Percentiles rank a stretch among this genome's conserved stretches.
phyloP scores from a whole-genome alignment of 2,329 filamentous ascomycete species.

The Phoma sp. region DNA sequence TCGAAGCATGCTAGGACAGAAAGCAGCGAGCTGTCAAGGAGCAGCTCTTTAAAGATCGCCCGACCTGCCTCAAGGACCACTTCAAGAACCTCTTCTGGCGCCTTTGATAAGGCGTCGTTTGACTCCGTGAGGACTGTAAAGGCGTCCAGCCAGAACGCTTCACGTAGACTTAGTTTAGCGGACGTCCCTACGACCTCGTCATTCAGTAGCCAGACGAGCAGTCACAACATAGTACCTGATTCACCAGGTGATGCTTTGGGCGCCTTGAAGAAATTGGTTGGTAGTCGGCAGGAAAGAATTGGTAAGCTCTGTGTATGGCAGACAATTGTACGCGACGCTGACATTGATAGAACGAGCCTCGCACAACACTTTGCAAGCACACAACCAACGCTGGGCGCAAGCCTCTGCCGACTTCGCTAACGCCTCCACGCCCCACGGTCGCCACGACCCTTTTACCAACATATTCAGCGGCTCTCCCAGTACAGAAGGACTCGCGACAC shows the following conservation, averaged over 20 bases:
- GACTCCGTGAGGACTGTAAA: constrained; percentile 37
- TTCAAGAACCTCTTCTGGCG: constrained; percentile 24
- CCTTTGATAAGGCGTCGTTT: constrained; percentile 44
- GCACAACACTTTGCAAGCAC: constrained; percentile 50
- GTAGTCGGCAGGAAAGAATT: constrained; percentile 44
- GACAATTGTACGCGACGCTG: neutral
- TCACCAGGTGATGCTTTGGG: constrained; percentile 50
- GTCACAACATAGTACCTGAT: constrained; percentile 39
- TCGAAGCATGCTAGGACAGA: constrained; percentile 48
- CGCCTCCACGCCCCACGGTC: constrained; percentile 23
- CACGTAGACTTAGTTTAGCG: constrained; percentile 43
- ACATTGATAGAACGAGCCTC: constrained; percentile 35
- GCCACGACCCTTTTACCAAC: constrained; percentile 49
- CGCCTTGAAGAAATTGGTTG: constrained; percentile 52
- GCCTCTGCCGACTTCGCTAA: constrained; percentile 49
- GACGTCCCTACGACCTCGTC: constrained; percentile 37
- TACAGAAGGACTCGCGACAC: constrained; percentile 57
- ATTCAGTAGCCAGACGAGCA: constrained; percentile 28
- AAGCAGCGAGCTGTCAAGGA: constrained; percentile 36
- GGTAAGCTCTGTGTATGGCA: constrained; percentile 31
- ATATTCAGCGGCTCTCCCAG: constrained; percentile 54
- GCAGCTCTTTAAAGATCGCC: constrained; percentile 43
- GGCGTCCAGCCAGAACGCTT: constrained; percentile 31
- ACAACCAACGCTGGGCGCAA: constrained; percentile 56
- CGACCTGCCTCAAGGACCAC: constrained; percentile 41